Evolutionary conservation across 2,329 filamentous ascomycete species (phyloP).

Genomic region (Aspergillus viridinutans): DNA sequence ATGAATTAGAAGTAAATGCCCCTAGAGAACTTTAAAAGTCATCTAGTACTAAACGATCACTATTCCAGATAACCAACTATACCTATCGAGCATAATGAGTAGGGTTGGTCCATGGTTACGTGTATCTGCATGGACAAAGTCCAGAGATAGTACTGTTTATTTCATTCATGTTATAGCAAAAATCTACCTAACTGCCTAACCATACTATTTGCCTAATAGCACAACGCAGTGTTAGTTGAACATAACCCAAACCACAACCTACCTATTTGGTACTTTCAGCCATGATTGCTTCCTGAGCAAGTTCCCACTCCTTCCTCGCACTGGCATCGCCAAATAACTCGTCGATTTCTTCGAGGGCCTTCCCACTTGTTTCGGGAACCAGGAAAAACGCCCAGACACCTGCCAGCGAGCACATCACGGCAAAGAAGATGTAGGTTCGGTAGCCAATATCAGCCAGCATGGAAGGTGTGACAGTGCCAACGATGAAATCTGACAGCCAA

Average conservation of each 20-base stretch:
- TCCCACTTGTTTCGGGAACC: slow-evolving; percentile 53
- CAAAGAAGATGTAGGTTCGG: slow-evolving; percentile 54
- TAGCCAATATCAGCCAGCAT: slow-evolving; percentile 53
- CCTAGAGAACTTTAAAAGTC: too few relatives aligned
- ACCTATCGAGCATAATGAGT: too few relatives aligned
- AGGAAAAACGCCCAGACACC: slow-evolving; percentile 47
- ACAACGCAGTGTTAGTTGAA: too few relatives aligned
- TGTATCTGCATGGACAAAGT: too few relatives aligned
- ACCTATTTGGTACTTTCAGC: not conserved
- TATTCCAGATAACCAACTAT: too few relatives aligned
- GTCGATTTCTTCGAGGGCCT: slow-evolving; percentile 51
- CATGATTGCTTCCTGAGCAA: not conserved
- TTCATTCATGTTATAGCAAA: not conserved
- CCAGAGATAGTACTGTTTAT: not conserved
- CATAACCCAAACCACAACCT: not conserved
- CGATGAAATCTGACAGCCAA: slow-evolving; percentile 39
- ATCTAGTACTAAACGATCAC: too few relatives aligned
- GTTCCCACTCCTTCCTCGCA: not conserved
- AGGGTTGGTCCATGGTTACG: too few relatives aligned
- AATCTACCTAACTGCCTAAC: not conserved
- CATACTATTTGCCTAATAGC: too few relatives aligned
- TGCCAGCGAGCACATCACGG: slow-evolving; percentile 45
- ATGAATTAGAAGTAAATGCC: too few relatives aligned
- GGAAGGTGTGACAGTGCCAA: slow-evolving; percentile 58
- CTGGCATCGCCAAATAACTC: slow-evolving; percentile 23